phyloP scores from a whole-genome alignment of 345 rosid species.

The Aquilaria malaccensis region DNA sequence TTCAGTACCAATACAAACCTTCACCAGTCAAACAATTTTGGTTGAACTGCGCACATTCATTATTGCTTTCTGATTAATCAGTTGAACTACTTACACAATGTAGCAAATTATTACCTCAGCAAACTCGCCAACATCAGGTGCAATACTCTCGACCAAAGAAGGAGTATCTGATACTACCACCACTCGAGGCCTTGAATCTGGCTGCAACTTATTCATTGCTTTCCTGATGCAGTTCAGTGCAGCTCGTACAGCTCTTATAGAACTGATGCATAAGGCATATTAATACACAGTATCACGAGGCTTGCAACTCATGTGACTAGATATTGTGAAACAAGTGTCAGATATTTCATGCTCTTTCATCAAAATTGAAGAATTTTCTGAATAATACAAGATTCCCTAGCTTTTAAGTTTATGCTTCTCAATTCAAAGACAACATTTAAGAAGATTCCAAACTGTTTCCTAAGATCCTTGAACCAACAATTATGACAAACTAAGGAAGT shows the following conservation, averaged over 20 bases:
- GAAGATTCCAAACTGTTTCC: no score
- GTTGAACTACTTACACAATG: no score
- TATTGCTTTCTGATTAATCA: no score
- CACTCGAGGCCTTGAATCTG: conserved; percentile 40
- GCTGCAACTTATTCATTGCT: conserved; percentile 31
- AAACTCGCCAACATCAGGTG: conserved; percentile 38
- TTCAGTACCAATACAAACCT: no score
- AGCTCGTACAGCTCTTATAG: conserved; percentile 61
- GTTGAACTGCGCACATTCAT: no score
- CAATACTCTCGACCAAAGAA: conserved; percentile 38
- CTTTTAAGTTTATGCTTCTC: no score
- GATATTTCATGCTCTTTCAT: background rate
- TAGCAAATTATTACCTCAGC: conserved; percentile 53
- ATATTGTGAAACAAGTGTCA: background rate
- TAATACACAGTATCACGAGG: conserved; percentile 10
- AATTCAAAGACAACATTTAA: no score
- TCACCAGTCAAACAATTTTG: no score
- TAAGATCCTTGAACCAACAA: no score
- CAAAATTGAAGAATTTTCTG: background rate
- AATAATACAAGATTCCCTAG: no score
- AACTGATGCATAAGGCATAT: conserved; percentile 31
- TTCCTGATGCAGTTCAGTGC: conserved; percentile 52
- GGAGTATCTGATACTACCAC: conserved; percentile 84
- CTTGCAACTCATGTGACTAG: background rate
- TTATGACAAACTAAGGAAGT: no score